Base-by-base conservation (phyloP, 208 protist genomes). In the Tritrichomonas musculus region DNA sequence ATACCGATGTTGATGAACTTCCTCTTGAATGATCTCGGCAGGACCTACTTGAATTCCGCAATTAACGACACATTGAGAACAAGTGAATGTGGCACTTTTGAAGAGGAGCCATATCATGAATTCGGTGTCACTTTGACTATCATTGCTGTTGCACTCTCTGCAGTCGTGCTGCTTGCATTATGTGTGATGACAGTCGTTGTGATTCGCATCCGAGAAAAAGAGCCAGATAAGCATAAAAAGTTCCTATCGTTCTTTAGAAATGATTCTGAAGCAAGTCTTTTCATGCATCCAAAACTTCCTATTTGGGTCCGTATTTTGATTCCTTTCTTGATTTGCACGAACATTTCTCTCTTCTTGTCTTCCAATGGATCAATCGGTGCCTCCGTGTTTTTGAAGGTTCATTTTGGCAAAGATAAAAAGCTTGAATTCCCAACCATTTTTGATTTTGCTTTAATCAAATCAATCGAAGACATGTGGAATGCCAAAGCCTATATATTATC, bases 401-500 rank as follows among this genome's bases (percentile, higher is more conserved):
- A 33, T 11, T 11, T 95, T 25, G 94, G 94, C 36, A 30, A 20
- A n/a, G 94, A 88, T 14, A 47, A 84, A 20, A 20, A 36, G 13
- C 64, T 94, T n/a, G 41, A 57, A 50, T 57, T 96, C 22, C 94
- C 94, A 33, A 53, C 95, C 36, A 80, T 97, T 8, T 97, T 98
- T 93, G 47, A 94, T 33, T 98, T 98, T 93, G 95, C 95, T 0
- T 94, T 98, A 55, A 92, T 93, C 57, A 96, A 97, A 92, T 97
- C 96, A 27, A 96, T 97, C 13, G 49, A 17, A 2, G 96, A 98
- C 39, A 95, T 98, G 94, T 98, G 96, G 96, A 13, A 95, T 0
- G 97, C 97, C 1, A 94, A 96, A 20, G 94, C 98, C 57, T 95
- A 96, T 27, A 94, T 95, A 1, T 96, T 99, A 47, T 96, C 97